These are phyloP conservation scores for Sonneratia alba DNA, from an alignment of 345 rosid species.

Conservation along the genomic window DNA sequence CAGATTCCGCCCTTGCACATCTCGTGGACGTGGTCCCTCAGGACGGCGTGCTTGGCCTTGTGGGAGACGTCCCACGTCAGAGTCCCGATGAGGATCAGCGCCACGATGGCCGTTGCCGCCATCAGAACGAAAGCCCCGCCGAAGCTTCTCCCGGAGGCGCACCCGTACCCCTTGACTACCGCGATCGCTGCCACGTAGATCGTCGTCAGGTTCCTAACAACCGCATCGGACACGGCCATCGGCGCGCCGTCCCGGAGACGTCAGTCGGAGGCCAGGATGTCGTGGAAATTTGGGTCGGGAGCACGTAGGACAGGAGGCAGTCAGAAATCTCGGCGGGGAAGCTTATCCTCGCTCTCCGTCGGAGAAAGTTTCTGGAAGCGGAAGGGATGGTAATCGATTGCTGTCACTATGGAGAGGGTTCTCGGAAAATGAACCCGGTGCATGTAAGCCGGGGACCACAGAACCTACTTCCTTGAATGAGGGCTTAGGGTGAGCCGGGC, in stretches of 20 bases:
- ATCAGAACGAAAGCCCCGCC: slow-evolving; percentile 63
- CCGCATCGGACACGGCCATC: slow-evolving; percentile 82
- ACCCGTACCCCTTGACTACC: slow-evolving; percentile 52
- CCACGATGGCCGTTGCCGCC: slow-evolving; percentile 54
- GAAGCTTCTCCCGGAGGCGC: slow-evolving; percentile 51
- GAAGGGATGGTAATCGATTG: slow-evolving; percentile 3
- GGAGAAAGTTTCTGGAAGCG: neutral
- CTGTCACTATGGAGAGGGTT: neutral
- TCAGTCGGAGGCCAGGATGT: neutral
- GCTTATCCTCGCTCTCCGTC: neutral
- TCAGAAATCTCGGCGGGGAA: neutral
- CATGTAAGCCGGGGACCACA: neutral
- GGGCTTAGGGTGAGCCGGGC: neutral
- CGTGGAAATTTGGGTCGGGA: neutral
- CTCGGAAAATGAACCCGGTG: neutral
- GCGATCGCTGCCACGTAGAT: slow-evolving; percentile 79
- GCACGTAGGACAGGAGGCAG: neutral
- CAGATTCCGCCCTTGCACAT: slow-evolving; percentile 90
- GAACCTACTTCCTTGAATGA: neutral
- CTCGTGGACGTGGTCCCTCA: slow-evolving; percentile 49
- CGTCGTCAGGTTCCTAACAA: slow-evolving; percentile 70
- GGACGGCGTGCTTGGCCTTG: slow-evolving; percentile 60
- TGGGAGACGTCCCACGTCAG: slow-evolving; percentile 89
- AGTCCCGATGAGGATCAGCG: slow-evolving; percentile 49
- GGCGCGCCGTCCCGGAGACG: neutral